Evolutionary conservation across 345 rosid genomes (phyloP).

Genomic region (Citrus glauca): DNA sequence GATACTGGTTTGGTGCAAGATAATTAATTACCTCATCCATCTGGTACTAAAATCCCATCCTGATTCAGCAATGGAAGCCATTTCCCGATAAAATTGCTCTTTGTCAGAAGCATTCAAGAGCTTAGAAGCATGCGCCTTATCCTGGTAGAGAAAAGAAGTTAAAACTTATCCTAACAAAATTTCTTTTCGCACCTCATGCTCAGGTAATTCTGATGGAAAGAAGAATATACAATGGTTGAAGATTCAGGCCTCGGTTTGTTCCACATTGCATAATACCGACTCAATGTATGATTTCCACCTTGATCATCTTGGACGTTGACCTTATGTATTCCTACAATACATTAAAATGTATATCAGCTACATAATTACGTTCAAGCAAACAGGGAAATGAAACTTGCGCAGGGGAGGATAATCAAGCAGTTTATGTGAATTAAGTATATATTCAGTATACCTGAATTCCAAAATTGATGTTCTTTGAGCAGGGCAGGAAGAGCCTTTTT

Average conservation of each 20-base stretch:
- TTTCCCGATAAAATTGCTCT: slow-evolving; percentile 56
- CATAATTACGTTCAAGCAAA: slow-evolving; percentile 2
- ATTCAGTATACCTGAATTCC: slow-evolving; percentile 60
- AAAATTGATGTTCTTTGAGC: slow-evolving; percentile 68
- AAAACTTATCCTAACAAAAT: not conserved
- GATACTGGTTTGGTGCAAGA: not conserved
- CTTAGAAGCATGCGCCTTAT: slow-evolving; percentile 56
- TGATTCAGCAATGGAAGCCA: slow-evolving; percentile 89
- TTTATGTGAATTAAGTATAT: not conserved
- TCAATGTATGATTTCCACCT: slow-evolving; percentile 45
- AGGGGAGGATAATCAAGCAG: not conserved
- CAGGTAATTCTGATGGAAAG: slow-evolving; percentile 1
- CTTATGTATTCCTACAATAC: slow-evolving; percentile 55
- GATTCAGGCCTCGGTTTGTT: slow-evolving; percentile 86
- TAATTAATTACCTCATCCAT: slow-evolving; percentile 77
- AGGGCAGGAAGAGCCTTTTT: slow-evolving; percentile 58
- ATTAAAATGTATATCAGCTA: not conserved
- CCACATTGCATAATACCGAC: slow-evolving; percentile 93
- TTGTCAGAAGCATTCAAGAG: slow-evolving; percentile 43
- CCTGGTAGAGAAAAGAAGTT: slow-evolving; percentile 39
- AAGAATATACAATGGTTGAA: slow-evolving; percentile 47
- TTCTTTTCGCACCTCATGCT: not conserved
- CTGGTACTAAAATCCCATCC: slow-evolving; percentile 93
- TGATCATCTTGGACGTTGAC: slow-evolving; percentile 49
- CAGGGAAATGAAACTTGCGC: not conserved